These are phyloP conservation scores for Intubia oerlemansii DNA, from an alignment of 2,329 filamentous ascomycete species.

Conservation along the genomic window DNA sequence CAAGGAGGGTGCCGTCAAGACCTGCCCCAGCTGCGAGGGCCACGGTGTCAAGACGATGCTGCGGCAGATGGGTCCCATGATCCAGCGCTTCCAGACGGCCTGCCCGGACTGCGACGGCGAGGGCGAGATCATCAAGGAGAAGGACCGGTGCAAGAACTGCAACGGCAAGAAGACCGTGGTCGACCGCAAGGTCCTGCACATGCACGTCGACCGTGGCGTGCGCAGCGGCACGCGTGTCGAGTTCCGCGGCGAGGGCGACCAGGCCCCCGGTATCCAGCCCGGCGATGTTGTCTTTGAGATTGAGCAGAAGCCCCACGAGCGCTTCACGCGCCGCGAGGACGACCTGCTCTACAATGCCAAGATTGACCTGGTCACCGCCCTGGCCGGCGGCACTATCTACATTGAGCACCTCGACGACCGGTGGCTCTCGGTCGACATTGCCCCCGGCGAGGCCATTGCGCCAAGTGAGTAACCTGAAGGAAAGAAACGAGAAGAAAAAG, in stretches of 20 bases:
- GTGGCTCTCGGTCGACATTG: constrained; percentile 85
- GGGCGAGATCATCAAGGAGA: constrained; percentile 88
- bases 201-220: constrained; percentile 90
- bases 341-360: constrained; percentile 90
- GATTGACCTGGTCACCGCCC: constrained; percentile 84
- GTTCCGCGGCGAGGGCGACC: constrained; percentile 91
- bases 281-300: constrained; percentile 98
- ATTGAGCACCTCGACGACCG: constrained; percentile 95
- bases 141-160: constrained; percentile 94
- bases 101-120: constrained; percentile 97
- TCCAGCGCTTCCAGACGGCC: constrained; percentile 97
- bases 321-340: constrained; percentile 91
- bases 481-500: not conserved
- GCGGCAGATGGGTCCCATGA: constrained; percentile 99
- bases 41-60: constrained; percentile 99
- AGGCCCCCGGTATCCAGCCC: constrained; percentile 76
- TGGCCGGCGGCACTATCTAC: constrained; percentile 77
- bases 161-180: constrained; percentile 94
- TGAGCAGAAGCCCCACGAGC: constrained; percentile 91
- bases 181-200: constrained; percentile 93
- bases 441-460: constrained; percentile 84
- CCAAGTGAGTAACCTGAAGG: constrained; percentile 48
- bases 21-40: constrained; percentile 77
- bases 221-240: constrained; percentile 89
- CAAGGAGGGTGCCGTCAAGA: constrained; percentile 94